A percentile compares a stretch with the other conserved stretches of the same genome.
These are phyloP conservation scores for Colletotrichum karsti DNA, from an alignment of 2,329 filamentous ascomycete species.

Conservation along the genomic window DNA sequence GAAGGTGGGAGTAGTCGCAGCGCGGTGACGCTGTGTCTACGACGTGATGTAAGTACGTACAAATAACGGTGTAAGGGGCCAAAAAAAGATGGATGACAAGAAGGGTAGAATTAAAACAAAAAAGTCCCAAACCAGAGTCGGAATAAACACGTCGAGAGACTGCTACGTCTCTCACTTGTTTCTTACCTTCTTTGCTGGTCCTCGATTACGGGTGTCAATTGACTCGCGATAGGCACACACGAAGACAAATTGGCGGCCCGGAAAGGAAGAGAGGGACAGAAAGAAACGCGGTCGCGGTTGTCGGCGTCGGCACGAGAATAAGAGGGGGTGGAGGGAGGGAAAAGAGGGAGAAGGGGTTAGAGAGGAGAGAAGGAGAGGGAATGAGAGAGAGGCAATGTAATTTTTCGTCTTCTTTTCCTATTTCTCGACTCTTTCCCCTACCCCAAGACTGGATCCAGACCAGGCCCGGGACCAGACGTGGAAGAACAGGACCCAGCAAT, in stretches of 20 bases:
- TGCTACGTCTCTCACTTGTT: neutral
- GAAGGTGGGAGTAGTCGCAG: conserved; percentile 5
- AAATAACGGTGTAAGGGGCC: neutral
- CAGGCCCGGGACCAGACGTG: neutral
- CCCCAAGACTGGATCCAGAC: neutral
- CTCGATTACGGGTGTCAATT: conserved; percentile 6
- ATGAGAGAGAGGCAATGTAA: conserved; percentile 3
- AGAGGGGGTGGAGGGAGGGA: conserved; percentile 15
- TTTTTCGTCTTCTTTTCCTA: neutral
- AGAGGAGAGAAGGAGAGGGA: conserved; percentile 3
- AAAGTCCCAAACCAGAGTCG: conserved; percentile 3
- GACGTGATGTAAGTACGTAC: neutral
- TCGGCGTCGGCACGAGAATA: conserved; percentile 23
- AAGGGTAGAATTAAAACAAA: conserved; percentile 9
- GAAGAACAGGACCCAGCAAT: conserved; percentile 7
- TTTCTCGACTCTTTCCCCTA: neutral
- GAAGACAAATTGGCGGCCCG: conserved; percentile 1
- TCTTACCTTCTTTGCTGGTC: neutral
- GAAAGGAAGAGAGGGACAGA: conserved; percentile 9
- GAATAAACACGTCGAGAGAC: neutral
- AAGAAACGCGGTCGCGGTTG: conserved; percentile 19
- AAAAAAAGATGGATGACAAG: neutral
- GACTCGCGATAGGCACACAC: conserved; percentile 4
- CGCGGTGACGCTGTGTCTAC: neutral
- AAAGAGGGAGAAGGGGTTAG: conserved; percentile 9